Evolutionary conservation across 1,139 yeast genomes (phyloP), one percentile per base, ranked within the genome.

Genomic region (Magnusiomyces suaveolens): DNA sequence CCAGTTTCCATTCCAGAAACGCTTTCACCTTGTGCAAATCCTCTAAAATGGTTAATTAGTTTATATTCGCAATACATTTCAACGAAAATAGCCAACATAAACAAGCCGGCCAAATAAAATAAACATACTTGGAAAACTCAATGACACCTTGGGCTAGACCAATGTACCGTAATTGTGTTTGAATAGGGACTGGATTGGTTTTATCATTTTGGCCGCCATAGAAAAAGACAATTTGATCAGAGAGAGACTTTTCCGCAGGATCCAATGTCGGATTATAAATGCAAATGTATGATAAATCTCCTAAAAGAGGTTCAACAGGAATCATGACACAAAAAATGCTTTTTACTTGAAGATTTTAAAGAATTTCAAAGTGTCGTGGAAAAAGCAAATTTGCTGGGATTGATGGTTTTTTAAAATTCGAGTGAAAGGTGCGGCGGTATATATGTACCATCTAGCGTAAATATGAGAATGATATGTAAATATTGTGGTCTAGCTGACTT

Each of bases 131-230:
- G 46, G 65, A 58, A 51, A 66, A 60, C 56, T 63, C 69, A 6
- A 63, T 63, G 21, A 66, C 63, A 0, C 69, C 69, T 50, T 66
- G 69, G 2, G 68, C 66, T 20, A 66, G 58, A 1, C 69, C 69
- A 20, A 66, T 62, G 38, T 65, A 62, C 29, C 66, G 54, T 18
- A 66, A 59, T 50, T 63, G 60, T 25, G 57, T 56, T 38, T 63
- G 61, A 23, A 57, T 48, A 1, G 61, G 59, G 20, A 60, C 55
- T 3, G 59, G 57, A 20, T 58, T 50, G 0, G 52, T 54, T 2
- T 59, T 58, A 10, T 54, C 54, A 16, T 54, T 43, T n/a, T 46
- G 43, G 16, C 50, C 48, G 12, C 60, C 61, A 54, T 64, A 61
- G 53, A 62, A 64, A 50, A 63, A 65, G 41, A 66, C 64, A 24